Base-by-base conservation (phyloP, 164 flowering plant genomes). In the Piper longum region DNA sequence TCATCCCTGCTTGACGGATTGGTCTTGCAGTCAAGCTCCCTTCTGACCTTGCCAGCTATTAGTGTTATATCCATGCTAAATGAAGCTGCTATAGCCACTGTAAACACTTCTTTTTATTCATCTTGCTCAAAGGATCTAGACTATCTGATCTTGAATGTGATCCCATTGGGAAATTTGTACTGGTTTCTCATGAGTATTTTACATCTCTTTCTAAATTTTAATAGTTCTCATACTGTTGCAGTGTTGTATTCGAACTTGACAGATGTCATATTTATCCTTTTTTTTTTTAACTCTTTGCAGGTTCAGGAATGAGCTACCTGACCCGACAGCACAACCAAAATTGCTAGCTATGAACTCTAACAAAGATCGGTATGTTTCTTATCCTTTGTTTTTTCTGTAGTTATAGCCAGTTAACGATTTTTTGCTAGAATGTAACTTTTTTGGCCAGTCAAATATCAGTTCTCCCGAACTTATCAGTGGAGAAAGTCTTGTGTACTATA, bases 261-360 rank as follows among this genome's bases (percentile, higher is more conserved):
- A 43, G 54, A 45, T 60, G 18, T 36, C 9, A 61, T 64, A 54
- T 63, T 43, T 56, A 67, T 51, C 36, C 26, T 11, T 17, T 42
- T 40, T 1, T 16, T 59, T 43, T 67, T 67, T 1, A 72, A 12
- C 54, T 63, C 59, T 64, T 67, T 78, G 66, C 64, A 93, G 99
- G 80, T 93, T 93, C 64, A 85, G 96, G 45, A 90, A 93, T 79
- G 99, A 93, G 67, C 84, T 93, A 54, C 99, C 97, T 59, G 99
- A 93, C 76, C 91, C 96, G 63, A 82, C 88, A 64, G 87, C 88
- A 18, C 97, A 90, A 57, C 85, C 83, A 26, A 93, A 93, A 82
- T 83, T 93, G 54, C 69, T 87, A 82, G 44, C 83, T 5, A 36
- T 88, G 66, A 83, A 75, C 63, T 80, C 73, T 63, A 88, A 87